Base-by-base conservation (phyloP, 2,329 filamentous ascomycete genomes). In the Botrytis cinerea region DNA sequence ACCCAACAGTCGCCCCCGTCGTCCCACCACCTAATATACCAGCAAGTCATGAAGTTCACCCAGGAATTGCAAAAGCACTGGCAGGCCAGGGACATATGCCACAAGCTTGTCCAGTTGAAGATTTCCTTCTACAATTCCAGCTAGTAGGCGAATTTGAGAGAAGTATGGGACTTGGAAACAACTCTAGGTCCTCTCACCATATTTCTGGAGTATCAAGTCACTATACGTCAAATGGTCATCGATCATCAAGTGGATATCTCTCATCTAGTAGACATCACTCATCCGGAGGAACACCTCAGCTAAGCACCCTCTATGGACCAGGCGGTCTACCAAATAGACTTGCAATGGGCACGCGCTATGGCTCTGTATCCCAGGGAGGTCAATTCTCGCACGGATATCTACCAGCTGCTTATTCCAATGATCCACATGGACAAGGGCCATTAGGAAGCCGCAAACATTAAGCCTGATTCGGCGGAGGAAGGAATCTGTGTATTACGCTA, bases 21-120 rank as follows among this genome's bases (percentile, higher is more conserved):
- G 4, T 69, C 4, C 66, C 66, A 32, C n/a, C 54, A 2, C 66
- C 66, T 25, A 14, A 25, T 9, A 32, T 69, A 25, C 48, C 35
- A 32, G 48, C 66, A 32, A 69, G 1, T 43, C 35, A 40, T 43
- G 66, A 59, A 57, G 12, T 57, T 25, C 66, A 69, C n/a, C 66
- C 66, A 25, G 66, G 66, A 18, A 45, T 69, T 69, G 48, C 38
- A n/a, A 69, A 69, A 25, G 66, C 66, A 69, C 3, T 57, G 10
- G n/a, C 38, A 16, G 66, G 66, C 1, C n/a, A 18, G 2, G 48
- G 48, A 25, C 48, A 1, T 5, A 57, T 69, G 48, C 66, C 66
- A 7, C 35, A 28, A 20, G 9, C 6, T 38, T 22, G 2, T n/a
- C 25, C 66, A 9, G 20, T 57, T 32, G 66, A 57, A 20, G 0